phyloP scores from a whole-genome alignment of 2,329 filamentous ascomycete species.

The Phialophora verrucosa region DNA sequence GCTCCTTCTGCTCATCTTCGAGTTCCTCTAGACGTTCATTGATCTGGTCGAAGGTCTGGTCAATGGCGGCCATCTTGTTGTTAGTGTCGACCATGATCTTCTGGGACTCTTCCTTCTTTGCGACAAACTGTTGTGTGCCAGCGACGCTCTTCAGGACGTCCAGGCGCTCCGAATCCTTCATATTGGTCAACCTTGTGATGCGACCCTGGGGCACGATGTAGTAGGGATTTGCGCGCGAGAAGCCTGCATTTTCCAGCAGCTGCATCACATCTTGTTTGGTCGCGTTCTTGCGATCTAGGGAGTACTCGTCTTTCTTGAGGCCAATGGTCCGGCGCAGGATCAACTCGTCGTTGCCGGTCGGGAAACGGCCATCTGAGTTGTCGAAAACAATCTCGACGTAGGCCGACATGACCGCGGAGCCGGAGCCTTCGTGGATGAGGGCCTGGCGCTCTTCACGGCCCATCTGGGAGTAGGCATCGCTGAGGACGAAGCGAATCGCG shows the following conservation, averaged over 20 bases:
- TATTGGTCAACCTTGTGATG: conserved; percentile 94
- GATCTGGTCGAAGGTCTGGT: conserved; percentile 89
- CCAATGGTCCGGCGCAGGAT: conserved; percentile 93
- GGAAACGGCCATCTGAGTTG: conserved; percentile 94
- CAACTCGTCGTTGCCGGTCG: conserved; percentile 88
- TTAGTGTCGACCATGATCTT: conserved; percentile 98
- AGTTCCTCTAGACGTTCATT: conserved; percentile 86
- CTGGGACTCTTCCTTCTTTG: conserved; percentile 83
- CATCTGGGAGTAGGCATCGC: conserved; percentile 96
- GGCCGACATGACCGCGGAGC: conserved; percentile 97
- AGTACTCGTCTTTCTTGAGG: conserved; percentile 98
- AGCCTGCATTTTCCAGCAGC: conserved; percentile 91
- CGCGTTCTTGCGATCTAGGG: conserved; percentile 93
- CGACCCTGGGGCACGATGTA: conserved; percentile 98
- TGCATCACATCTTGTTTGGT: conserved; percentile 95
- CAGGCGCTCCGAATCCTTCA: conserved; percentile 93
- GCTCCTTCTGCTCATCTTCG: conserved; percentile 95
- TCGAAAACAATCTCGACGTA: conserved; percentile 99
- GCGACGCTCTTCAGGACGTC: conserved; percentile 96
- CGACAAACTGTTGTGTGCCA: conserved; percentile 95
- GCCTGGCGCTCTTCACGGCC: conserved; percentile 94
- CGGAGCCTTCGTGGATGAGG: conserved; percentile 96
- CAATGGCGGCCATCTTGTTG: conserved; percentile 92
- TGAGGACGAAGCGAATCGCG: conserved; percentile 96
- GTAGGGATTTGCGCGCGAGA: conserved; percentile 96